Base-by-base conservation (phyloP, 1,139 yeast species). In the Eremothecium gossypii region DNA sequence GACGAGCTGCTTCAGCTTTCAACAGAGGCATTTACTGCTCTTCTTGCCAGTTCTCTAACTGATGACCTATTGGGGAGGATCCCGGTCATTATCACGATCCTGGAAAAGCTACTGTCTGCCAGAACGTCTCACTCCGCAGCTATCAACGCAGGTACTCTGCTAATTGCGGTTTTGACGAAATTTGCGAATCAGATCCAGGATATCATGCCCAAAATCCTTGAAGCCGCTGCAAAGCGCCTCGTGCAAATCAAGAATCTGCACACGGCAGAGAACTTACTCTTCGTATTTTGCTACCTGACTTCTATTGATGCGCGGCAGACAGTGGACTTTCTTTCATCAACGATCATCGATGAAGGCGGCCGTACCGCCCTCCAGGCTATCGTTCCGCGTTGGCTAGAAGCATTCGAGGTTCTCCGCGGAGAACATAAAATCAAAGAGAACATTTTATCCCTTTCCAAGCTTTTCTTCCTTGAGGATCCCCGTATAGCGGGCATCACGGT, bases 371-470 rank as follows among this genome's bases (percentile, higher is more conserved):
- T 81, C 11, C 59, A 61, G 7, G 59, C 67, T 2, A 74, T 81
- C 2, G 57, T 84, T 39, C 80, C 81, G 4, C 79, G 83, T 42
- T 89, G 97, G 96, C 73, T 89, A 41, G 77, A 77, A 30, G 75
- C 87, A 2, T 89, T 84, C 62, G 93, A 84, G 53, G 77, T 82
- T 1, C 73, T 89, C 36, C 69, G 93, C 45, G 96, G 96, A 0
- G 79, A 74, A 46, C 83, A 79, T 32, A 78, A 77, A 46, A 85
- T 89, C 43, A 71, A 74, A 49, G 77, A 77, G 45, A 84, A 84
- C 55, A 74, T 85, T 4, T 59, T 75, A 33, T 95, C 96, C 0
- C 67, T 91, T 36, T 77, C 77, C 26, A 74, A 75, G 45, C 66
- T 89, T 0, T 86, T 71, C 51, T 67, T 77, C 23, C 64, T 81